A percentile compares a stretch with the other conserved stretches of the same genome.
Evolutionary conservation across 306 rosid genomes (phyloP).

Genomic region (Ormosia emarginata): DNA sequence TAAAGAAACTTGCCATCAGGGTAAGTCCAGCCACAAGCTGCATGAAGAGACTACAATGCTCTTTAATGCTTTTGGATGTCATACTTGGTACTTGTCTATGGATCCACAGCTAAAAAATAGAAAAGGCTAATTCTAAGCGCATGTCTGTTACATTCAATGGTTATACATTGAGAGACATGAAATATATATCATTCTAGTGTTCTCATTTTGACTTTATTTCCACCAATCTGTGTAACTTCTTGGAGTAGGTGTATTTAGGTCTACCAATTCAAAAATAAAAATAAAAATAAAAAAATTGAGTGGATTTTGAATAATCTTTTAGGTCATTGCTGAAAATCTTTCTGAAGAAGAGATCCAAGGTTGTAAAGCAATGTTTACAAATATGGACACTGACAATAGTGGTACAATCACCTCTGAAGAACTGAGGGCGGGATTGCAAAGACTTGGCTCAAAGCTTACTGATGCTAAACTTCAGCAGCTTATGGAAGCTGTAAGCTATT

Average conservation of each 20-base stretch:
- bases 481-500: conserved; percentile 75
- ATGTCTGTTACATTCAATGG: background rate
- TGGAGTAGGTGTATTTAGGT: background rate
- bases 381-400: conserved; percentile 80
- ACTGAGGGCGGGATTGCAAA: conserved; percentile 68
- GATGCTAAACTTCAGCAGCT: conserved; percentile 80
- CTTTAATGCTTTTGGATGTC: background rate
- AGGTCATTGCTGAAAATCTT: conserved; percentile 43
- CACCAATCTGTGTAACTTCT: background rate
- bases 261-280: background rate
- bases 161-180: background rate
- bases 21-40: conserved; percentile 31
- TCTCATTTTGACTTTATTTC: background rate
- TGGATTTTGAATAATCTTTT: conserved; percentile 7
- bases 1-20: conserved; percentile 89
- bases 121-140: background rate
- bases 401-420: conserved; percentile 90
- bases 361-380: conserved; percentile 58
- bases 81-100: background rate
- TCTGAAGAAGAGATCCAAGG: conserved; percentile 41
- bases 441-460: conserved; percentile 79
- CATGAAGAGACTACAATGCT: background rate
- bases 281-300: background rate
- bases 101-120: background rate
- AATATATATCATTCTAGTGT: background rate